Conservation (phyloP, 768 basidiomycete species). For the Ramaria sp. region DNA sequence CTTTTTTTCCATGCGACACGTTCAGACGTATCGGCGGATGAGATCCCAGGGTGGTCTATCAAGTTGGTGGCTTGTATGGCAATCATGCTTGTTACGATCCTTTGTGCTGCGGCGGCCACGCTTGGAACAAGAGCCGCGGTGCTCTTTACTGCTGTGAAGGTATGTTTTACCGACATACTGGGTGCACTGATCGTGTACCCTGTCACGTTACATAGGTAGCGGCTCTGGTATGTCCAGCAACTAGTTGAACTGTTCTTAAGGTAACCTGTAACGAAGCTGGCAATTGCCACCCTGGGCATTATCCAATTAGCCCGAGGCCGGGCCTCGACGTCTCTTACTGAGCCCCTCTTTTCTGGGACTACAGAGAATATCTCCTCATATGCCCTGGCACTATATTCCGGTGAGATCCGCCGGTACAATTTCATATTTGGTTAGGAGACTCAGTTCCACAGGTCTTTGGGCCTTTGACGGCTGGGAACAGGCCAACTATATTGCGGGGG, state of each 20-base stretch:
- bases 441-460: slow-evolving; percentile 40
- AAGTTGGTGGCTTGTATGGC: slow-evolving; percentile 75
- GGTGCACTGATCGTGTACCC: slow-evolving; percentile 3
- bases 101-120: slow-evolving; percentile 71
- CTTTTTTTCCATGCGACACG: slow-evolving; percentile 72
- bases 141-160: slow-evolving; percentile 84
- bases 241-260: neutral
- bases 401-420: slow-evolving; percentile 19
- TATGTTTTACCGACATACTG: slow-evolving; percentile 20
- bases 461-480: slow-evolving; percentile 97
- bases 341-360: slow-evolving; percentile 62
- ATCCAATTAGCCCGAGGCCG: slow-evolving; percentile 64
- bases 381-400: slow-evolving; percentile 91
- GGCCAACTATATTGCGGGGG: slow-evolving; percentile 84
- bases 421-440: neutral
- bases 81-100: slow-evolving; percentile 56
- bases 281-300: slow-evolving; percentile 70
- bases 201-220: slow-evolving; percentile 35
- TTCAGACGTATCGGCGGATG: slow-evolving; percentile 60
- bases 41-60: slow-evolving; percentile 84
- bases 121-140: slow-evolving; percentile 75
- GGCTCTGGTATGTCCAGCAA: slow-evolving; percentile 42
- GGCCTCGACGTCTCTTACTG: slow-evolving; percentile 54
- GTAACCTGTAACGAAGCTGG: slow-evolving; percentile 17
- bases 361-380: slow-evolving; percentile 74